These are phyloP conservation scores for Knufia petricola DNA, from an alignment of 2,329 filamentous ascomycete genomes.

Conservation along the genomic window DNA sequence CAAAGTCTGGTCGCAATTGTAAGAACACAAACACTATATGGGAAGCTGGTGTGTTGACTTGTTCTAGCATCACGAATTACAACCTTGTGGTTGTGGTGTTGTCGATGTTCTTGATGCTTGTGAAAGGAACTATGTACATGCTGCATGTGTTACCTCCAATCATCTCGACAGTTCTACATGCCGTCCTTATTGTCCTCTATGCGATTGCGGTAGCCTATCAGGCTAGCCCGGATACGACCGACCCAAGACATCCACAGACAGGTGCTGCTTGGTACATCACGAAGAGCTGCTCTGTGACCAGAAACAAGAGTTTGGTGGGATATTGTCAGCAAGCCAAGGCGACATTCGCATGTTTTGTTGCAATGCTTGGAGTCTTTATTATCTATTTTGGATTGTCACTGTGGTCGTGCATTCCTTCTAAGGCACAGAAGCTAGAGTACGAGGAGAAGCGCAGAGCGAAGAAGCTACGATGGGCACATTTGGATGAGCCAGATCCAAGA, in stretches of 20 bases:
- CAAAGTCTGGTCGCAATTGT: conserved; percentile 53
- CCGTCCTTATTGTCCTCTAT: conserved; percentile 43
- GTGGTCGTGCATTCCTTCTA: conserved; percentile 26
- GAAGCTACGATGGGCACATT: conserved; percentile 27
- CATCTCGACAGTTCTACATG: conserved; percentile 44
- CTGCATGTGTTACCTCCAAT: conserved; percentile 49
- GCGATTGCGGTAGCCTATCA: conserved; percentile 47
- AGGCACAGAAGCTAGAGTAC: conserved; percentile 30
- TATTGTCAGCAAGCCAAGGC: conserved; percentile 55
- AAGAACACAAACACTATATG: conserved; percentile 32
- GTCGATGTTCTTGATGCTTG: conserved; percentile 51
- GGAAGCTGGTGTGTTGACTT: conserved; percentile 11
- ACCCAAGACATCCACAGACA: conserved; percentile 43
- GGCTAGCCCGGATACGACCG: conserved; percentile 48
- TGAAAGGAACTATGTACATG: conserved; percentile 47
- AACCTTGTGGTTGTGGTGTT: conserved; percentile 54
- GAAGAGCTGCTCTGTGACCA: conserved; percentile 48
- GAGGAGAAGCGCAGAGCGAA: conserved; percentile 29
- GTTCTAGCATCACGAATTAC: conserved; percentile 47
- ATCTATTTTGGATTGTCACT: conserved; percentile 17
- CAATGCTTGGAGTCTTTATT: conserved; percentile 37
- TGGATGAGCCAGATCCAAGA: conserved; percentile 26
- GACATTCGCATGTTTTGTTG: conserved; percentile 46
- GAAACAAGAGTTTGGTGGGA: conserved; percentile 34
- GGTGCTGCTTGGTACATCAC: conserved; percentile 56